Evolutionary conservation across 2,329 filamentous ascomycete species (phyloP).

Genomic region (Cytospora paraplurivora): DNA sequence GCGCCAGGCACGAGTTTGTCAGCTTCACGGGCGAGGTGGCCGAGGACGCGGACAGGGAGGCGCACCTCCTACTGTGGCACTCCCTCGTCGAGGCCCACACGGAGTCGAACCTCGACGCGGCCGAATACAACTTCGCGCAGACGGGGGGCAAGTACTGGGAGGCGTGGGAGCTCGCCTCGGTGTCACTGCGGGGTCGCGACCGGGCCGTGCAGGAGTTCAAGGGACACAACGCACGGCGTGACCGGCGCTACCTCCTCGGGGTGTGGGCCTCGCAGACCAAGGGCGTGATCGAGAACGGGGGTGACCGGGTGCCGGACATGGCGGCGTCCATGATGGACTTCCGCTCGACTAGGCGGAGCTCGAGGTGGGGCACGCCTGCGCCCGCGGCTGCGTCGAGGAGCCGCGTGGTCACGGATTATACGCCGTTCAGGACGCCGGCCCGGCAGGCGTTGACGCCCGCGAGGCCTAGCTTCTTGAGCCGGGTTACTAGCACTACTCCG

Average conservation of each 20-base stretch:
- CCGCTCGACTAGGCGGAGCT: conserved; percentile 26
- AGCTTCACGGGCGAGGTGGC: conserved; percentile 32
- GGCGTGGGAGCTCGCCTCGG: conserved; percentile 34
- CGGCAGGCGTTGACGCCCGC: conserved; percentile 17
- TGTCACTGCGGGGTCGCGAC: conserved; percentile 32
- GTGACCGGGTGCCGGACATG: conserved; percentile 27
- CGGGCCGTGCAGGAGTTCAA: conserved; percentile 32
- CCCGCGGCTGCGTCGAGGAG: conserved; percentile 19
- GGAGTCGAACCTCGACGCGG: conserved; percentile 33
- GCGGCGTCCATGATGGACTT: conserved; percentile 25
- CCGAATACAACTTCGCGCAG: conserved; percentile 34
- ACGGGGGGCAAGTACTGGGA: conserved; percentile 31
- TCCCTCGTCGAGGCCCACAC: conserved; percentile 29
- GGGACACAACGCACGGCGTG: conserved; percentile 32
- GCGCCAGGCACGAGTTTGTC: conserved; percentile 25
- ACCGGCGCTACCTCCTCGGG: conserved; percentile 31
- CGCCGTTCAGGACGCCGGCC: conserved; percentile 26
- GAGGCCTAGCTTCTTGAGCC: conserved; percentile 21
- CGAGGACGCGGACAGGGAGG: conserved; percentile 35
- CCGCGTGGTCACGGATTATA: conserved; percentile 24
- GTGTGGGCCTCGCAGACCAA: conserved; percentile 33
- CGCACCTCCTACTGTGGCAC: conserved; percentile 34
- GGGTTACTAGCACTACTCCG: conserved; percentile 23
- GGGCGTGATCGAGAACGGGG: conserved; percentile 25
- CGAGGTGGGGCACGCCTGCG: conserved; percentile 27